A percentile compares a stretch with the other conserved stretches of the same genome.
Conservation (phyloP, 345 rosid genomes). For the Kernera saxatilis region DNA sequence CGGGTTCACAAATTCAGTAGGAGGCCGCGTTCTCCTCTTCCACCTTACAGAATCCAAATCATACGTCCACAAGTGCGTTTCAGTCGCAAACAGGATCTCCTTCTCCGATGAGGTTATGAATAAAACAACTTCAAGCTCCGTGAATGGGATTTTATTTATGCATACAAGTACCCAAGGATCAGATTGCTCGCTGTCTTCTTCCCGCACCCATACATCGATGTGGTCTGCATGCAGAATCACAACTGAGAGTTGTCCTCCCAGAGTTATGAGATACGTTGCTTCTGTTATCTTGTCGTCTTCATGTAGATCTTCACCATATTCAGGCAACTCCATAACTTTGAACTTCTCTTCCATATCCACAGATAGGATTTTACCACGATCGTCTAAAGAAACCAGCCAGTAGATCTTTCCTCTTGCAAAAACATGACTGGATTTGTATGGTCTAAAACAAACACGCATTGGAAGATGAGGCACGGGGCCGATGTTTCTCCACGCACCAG, state of each 20-base stretch:
- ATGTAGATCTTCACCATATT: not conserved
- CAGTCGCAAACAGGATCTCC: not conserved
- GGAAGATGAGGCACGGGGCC: constrained; percentile 29
- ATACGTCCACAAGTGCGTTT: not conserved
- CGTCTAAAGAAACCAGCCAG: constrained; percentile 27
- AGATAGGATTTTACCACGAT: not conserved
- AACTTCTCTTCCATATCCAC: constrained; percentile 12
- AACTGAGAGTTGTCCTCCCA: not conserved
- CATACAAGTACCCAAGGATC: not conserved
- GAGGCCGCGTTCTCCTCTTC: not conserved
- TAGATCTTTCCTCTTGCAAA: constrained; percentile 24
- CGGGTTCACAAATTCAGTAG: not conserved
- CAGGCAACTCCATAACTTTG: not conserved
- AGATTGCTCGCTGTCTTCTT: not conserved
- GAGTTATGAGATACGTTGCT: not conserved
- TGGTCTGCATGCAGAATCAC: not conserved
- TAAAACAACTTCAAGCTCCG: not conserved
- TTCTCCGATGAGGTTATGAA: not conserved
- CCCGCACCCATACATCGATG: not conserved
- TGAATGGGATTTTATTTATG: not conserved
- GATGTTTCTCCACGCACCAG: constrained; percentile 29
- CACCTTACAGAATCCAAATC: not conserved
- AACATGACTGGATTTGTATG: constrained; percentile 9
- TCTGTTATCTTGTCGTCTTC: not conserved
- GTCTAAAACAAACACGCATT: not conserved